Conservation (phyloP, 805 yeast species). For the Ogataea kodamae region DNA sequence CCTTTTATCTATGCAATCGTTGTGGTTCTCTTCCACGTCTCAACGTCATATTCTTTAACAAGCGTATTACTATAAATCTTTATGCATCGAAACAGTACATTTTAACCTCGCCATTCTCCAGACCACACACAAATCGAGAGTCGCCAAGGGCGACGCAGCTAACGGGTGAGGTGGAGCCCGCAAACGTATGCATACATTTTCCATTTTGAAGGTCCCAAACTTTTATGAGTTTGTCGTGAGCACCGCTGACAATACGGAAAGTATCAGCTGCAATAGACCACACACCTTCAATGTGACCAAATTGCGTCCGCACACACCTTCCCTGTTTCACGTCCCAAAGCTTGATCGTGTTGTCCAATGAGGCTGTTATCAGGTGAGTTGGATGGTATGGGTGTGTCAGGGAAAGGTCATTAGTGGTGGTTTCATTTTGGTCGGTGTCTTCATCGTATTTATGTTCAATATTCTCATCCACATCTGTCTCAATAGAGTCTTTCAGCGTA, state of each 20-base stretch:
- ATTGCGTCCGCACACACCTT: constrained; percentile 86
- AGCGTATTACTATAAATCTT: constrained; percentile 38
- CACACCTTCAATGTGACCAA: constrained; percentile 97
- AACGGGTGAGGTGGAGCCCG: constrained; percentile 59
- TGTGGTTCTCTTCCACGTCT: constrained; percentile 61
- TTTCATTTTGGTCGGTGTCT: constrained; percentile 24
- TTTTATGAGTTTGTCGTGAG: constrained; percentile 85
- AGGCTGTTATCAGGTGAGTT: constrained; percentile 80
- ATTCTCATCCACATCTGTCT: constrained; percentile 27
- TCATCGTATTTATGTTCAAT: constrained; percentile 24
- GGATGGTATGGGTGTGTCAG: constrained; percentile 48
- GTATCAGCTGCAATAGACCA: constrained; percentile 97
- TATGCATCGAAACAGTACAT: constrained; percentile 68
- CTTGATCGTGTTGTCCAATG: constrained; percentile 89
- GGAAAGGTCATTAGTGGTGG: constrained; percentile 23
- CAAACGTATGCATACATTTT: constrained; percentile 88
- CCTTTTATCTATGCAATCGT: constrained; percentile 80
- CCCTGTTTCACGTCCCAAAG: constrained; percentile 89
- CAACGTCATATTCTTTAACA: constrained; percentile 62
- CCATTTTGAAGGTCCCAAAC: constrained; percentile 97
- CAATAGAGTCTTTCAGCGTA: constrained; percentile 59
- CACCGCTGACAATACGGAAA: constrained; percentile 89
- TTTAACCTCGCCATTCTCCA: constrained; percentile 83
- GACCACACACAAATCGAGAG: constrained; percentile 84
- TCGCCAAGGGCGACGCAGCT: constrained; percentile 83